A percentile compares a stretch with the other conserved stretches of the same genome.
Evolutionary conservation across 1,284 basidiomycete genomes (phyloP).

Genomic region (Apiotrichum brassicae): DNA sequence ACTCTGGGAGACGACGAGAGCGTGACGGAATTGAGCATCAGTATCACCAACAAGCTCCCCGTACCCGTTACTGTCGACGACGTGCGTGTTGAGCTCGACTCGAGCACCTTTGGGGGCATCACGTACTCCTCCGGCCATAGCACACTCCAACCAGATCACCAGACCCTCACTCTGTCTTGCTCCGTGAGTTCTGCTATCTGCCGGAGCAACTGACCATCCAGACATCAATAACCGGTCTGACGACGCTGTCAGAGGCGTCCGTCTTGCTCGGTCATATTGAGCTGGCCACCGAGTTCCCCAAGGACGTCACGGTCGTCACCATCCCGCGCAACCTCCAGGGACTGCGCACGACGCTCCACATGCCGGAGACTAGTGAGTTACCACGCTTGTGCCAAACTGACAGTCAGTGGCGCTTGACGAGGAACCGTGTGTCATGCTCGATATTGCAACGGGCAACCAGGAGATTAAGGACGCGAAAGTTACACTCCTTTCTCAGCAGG

Average conservation of each 20-base stretch:
- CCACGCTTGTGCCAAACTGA: too few species aligned
- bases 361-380: constrained; percentile 35
- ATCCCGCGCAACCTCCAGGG: constrained; percentile 24
- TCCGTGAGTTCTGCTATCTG: constrained; percentile 29
- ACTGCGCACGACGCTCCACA: constrained; percentile 20
- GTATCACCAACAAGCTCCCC: constrained; percentile 30
- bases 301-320: constrained; percentile 10
- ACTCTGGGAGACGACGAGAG: constrained; percentile 20
- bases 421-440: constrained; percentile 29
- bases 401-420: constrained; percentile 34
- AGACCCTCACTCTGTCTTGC: constrained; percentile 26
- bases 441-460: constrained; percentile 20
- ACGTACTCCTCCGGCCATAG: constrained; percentile 20
- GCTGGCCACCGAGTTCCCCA: constrained; percentile 15
- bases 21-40: constrained; percentile 20
- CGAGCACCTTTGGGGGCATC: constrained; percentile 25
- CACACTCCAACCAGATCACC: constrained; percentile 30
- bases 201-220: too few species aligned
- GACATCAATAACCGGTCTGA: constrained; percentile 28
- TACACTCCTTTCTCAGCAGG: constrained; percentile 16
- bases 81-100: constrained; percentile 29
- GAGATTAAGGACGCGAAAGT: constrained; percentile 17
- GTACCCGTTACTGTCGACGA: constrained; percentile 25
- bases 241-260: constrained; percentile 16
- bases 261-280: constrained; percentile 21